Base-by-base conservation (phyloP, 805 yeast genomes). In the Phaffomyces opuntiae region DNA sequence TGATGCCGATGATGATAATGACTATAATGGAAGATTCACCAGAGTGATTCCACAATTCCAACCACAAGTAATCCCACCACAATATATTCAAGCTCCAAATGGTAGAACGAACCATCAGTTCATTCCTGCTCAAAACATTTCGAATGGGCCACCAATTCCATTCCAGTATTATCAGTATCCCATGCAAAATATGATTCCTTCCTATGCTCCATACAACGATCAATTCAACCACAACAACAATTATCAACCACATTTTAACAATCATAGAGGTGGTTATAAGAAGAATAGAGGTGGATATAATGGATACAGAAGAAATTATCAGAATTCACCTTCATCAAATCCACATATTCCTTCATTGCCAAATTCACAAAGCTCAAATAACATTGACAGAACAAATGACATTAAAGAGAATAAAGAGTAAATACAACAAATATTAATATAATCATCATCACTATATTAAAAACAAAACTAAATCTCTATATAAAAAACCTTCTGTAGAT, bases 191-290 rank as follows among this genome's bases (percentile, higher is more conserved):
- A 21, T 31, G 13, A 21, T 39, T 32, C 37, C 42, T 11, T n/a
- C 11, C 7, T 39, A 39, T 39, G 8, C 36, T 9, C 39, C 17
- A 25, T 37, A 37, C 16, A 11, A 26, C 16, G 29, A 26, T 14
- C 25, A 26, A 9, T 12, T 7, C 14, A 13, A 39, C 9, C 9
- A 21, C 16, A 40, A 40, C 9, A 19, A 21, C 11, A 16, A 31
- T 27, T 39, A 31, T 14, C 24, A 40, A 11, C 24, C 19, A 14
- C 25, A 32, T n/a, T 17, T 24, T 21, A 45, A 47, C n/a, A 50
- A 53, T 13, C 12, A 29, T 29, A 29, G 31, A 24, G 46, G 42
- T 35, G 44, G 47, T 21, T 39, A 39, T 36, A 32, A 40, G 16
- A 39, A 34, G n/a, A 39, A 43, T 16, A 36, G 40, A 38, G 41